These are phyloP conservation scores for Agroathelia rolfsii DNA, from an alignment of 1,284 basidiomycete species.

Conservation along the genomic window DNA sequence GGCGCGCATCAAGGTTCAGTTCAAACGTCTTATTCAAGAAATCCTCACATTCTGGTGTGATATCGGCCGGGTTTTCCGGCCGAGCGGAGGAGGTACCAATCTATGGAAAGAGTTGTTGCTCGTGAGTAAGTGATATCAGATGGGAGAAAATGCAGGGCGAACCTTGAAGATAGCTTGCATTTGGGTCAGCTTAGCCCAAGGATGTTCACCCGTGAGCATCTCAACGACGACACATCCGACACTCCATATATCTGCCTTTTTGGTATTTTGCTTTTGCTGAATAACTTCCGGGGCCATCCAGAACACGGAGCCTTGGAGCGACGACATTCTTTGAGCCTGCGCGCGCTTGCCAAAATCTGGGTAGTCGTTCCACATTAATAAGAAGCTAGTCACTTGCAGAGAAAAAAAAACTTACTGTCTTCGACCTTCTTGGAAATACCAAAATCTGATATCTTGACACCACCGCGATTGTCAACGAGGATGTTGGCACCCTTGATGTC, in stretches of 20 bases:
- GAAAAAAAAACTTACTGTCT: conserved; percentile 59
- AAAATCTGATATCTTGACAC: conserved; percentile 98
- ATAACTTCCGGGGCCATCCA: conserved; percentile 99
- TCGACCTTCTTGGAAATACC: conserved; percentile 98
- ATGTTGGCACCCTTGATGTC: conserved; percentile 99
- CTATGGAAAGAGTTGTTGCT: conserved; percentile 27
- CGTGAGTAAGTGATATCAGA: conserved; percentile 2
- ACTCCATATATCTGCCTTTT: conserved; percentile 97
- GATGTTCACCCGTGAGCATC: conserved; percentile 97
- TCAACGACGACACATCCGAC: conserved; percentile 96
- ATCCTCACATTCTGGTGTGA: conserved; percentile 75
- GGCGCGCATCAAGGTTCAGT: conserved; percentile 74
- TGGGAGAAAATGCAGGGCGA: conserved; percentile 10
- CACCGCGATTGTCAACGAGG: conserved; percentile 96
- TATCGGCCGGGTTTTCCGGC: conserved; percentile 82
- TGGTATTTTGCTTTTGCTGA: conserved; percentile 89
- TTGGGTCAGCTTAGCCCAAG: conserved; percentile 95
- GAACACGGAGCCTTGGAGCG: conserved; percentile 93
- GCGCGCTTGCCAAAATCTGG: conserved; percentile 72
- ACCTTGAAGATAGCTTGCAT: conserved; percentile 99
- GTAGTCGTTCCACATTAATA: conserved; percentile 6
- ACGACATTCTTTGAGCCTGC: conserved; percentile 84
- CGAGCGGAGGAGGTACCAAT: conserved; percentile 82
- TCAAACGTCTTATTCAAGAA: conserved; percentile 84
- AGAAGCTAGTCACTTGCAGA: conserved; percentile 8